Base-by-base conservation (phyloP, 1,284 basidiomycete genomes). In the Termitomyces sp. region DNA sequence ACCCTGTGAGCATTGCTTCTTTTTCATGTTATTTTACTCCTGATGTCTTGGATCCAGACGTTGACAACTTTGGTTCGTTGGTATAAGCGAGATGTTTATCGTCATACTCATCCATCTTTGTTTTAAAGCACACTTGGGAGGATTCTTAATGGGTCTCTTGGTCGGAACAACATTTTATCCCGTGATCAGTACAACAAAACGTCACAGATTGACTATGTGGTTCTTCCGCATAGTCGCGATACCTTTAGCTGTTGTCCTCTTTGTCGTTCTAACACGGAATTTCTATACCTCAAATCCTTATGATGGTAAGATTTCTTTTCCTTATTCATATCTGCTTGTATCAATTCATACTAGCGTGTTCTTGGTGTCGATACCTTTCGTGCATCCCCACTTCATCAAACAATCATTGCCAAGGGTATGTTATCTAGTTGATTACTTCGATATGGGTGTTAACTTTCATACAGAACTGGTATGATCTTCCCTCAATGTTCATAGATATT, bases 281-380 rank as follows among this genome's bases (percentile, higher is more conserved):
- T 97, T 98, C 68, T 97, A 95, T 66, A 92, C 82, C 2, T 83
- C 82, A 37, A 80, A 93, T 64, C 91, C 91, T 14, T 88, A 86
- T 64, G 83, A 84, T 42, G 86, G 88, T 88, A 64, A 18, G 79
- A 70, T 16, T 10, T 31, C 19, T 41, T 31, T n/a, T 49, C n/a
- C 6, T 44, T 9, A 24, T 10, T n/a, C 9, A 13, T 46, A 16
- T 46, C 19, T 33, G 34, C 45, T 48, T 19, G 53, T 58, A 34
- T 56, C 48, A 49, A 26, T 46, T 39, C 46, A 50, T 48, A 55
- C 66, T n/a, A 80, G 91, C 92, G 18, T 97, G 95, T 67, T 77
- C 83, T 45, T 91, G 94, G 70, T 98, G 96, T 66, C 81, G 92
- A 49, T 96, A 92, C 68, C 69, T 96, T 3, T 92, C 88, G 1